Evolutionary conservation across 768 basidiomycete species (phyloP), one percentile per base, ranked within the genome.

Genomic region (Auricularia heimuer): DNA sequence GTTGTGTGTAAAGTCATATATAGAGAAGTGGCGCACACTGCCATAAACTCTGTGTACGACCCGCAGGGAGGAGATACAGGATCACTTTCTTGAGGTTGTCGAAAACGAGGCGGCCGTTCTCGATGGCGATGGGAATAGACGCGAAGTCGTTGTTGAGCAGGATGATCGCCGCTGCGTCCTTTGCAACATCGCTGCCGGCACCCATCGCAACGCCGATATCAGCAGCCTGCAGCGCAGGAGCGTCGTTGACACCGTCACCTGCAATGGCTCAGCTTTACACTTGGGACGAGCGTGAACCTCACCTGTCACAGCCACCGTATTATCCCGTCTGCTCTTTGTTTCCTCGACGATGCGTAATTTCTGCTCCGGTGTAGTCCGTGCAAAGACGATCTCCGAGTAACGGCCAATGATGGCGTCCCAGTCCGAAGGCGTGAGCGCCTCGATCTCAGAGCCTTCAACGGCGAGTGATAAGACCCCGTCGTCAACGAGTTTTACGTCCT

Each of bases 31-130:
- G 18, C 66, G 11, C 86, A 75, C 62, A 87, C 82, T 0, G 76
- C 77, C 76, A 84, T 80, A 65, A 85, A 80, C 68, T 86, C 84
- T 18, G 83, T 81, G 75, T 85, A 87, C 24, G 80, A 80, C 36
- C 83, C n/a, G 81, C 79, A 7, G 80, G 81, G 71, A 81, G 77
- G 16, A 82, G 73, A 63, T 83, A 81, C n/a, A 83, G 66, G 4
- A 80, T 78, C 16, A 80, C 75, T 75, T 85, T 82, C 76, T 83
- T 80, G 39, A 88, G 75, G 68, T 88, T 88, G 70, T 86, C 85
- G 68, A 82, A 87, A 16, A 84, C 82, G 16, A 86, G 77, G 44
- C 85, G 82, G 62, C 85, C 85, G 71, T 84, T 80, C 68, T 83
- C 78, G 66, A 86, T 82, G 1, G 82, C 85, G 63, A 80, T 77